A percentile compares a stretch with the other conserved stretches of the same genome.
phyloP scores from a whole-genome alignment of 2,329 filamentous ascomycete species.

The Cladosporium sp. region DNA sequence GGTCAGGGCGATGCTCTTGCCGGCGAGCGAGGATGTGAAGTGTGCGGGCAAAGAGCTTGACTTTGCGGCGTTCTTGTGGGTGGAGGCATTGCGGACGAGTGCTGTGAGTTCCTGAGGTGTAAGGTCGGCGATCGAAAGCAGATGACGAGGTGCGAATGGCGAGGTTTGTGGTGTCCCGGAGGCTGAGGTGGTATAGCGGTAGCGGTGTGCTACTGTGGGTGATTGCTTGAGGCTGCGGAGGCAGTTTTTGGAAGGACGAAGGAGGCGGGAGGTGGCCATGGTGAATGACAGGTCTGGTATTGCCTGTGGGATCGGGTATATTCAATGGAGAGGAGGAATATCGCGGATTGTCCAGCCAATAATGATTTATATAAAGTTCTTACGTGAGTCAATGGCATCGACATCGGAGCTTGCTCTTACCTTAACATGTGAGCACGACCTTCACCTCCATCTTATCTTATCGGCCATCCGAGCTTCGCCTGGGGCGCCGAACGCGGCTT shows the following conservation, averaged over 20 bases:
- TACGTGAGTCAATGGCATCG: background rate
- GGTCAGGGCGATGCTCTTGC: constrained; percentile 88
- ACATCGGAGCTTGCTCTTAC: background rate
- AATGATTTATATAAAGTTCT: background rate
- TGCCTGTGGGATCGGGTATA: background rate
- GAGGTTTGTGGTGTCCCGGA: constrained; percentile 46
- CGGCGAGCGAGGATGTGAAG: constrained; percentile 64
- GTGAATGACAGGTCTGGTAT: background rate
- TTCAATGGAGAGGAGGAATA: background rate
- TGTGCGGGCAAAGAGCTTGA: constrained; percentile 58
- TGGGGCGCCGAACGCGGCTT: background rate
- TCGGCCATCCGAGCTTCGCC: background rate
- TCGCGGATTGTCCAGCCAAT: background rate
- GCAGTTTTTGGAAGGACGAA: constrained; percentile 26
- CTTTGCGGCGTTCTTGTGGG: constrained; percentile 77
- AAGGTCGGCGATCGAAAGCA: constrained; percentile 89
- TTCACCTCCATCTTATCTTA: background rate
- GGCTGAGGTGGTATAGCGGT: constrained; percentile 28
- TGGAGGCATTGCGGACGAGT: constrained; percentile 78
- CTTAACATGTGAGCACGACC: background rate
- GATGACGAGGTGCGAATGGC: constrained; percentile 71
- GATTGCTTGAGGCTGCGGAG: constrained; percentile 23
- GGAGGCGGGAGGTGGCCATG: constrained; percentile 28
- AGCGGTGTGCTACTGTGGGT: constrained; percentile 25
- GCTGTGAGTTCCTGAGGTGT: constrained; percentile 74